These are phyloP conservation scores for Furcasterigmium furcatum DNA, from an alignment of 2,329 filamentous ascomycete species.

Conservation along the genomic window DNA sequence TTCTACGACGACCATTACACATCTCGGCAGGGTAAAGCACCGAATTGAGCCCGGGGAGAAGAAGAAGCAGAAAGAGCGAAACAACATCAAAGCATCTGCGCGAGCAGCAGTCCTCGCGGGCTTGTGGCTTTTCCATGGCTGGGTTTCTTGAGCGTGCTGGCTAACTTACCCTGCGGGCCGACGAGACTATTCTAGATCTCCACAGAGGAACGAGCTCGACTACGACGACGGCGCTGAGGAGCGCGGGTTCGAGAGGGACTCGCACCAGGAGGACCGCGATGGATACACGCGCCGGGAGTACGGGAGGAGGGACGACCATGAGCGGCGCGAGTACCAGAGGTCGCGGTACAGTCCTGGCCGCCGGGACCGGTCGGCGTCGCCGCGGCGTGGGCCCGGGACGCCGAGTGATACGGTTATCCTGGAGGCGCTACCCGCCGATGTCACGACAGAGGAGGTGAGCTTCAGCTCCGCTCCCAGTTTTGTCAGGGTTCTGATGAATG, in stretches of 20 bases:
- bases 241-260: conserved; percentile 20
- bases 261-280: conserved; percentile 8
- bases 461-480: conserved; percentile 7
- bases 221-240: conserved; percentile 25
- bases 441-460: conserved; percentile 50
- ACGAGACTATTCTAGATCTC: conserved; percentile 41
- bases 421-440: conserved; percentile 47
- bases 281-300: conserved; percentile 15
- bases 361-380: conserved; percentile 15
- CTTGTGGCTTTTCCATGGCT: no score
- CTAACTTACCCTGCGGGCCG: conserved; percentile 42
- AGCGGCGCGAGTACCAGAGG: conserved; percentile 11
- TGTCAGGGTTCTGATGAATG: background rate
- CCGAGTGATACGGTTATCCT: conserved; percentile 52
- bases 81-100: background rate
- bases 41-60: conserved; percentile 12
- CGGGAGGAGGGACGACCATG: conserved; percentile 14
- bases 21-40: conserved; percentile 47
- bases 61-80: background rate
- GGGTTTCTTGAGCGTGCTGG: conserved; percentile 25
- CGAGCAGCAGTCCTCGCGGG: conserved; percentile 6
- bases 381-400: conserved; percentile 30
- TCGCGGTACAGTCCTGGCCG: conserved; percentile 15
- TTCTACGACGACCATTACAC: conserved; percentile 34
- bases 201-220: conserved; percentile 30